A percentile compares a stretch with the other conserved stretches of the same genome.
Evolutionary conservation across 2,329 filamentous ascomycete genomes (phyloP).

Genomic region (Alternaria panax): DNA sequence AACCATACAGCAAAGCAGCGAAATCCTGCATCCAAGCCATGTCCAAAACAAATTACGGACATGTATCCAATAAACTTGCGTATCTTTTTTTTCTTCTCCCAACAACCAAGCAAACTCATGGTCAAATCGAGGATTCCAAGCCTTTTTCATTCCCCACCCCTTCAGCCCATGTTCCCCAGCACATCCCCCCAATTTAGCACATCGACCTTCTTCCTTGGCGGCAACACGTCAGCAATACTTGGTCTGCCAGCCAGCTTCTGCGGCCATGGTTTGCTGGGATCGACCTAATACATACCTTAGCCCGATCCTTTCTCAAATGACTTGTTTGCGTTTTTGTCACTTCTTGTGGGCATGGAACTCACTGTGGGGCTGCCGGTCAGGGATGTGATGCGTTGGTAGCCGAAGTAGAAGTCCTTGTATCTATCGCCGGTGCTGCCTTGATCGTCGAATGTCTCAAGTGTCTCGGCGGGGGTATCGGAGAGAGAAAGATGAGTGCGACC

Average conservation of each 20-base stretch:
- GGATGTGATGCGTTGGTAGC: constrained; percentile 20
- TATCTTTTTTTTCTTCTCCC: neutral
- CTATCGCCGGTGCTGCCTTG: constrained; percentile 18
- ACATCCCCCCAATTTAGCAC: constrained; percentile 28
- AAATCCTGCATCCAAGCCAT: neutral
- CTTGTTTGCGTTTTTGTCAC: neutral
- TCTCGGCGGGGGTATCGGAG: neutral
- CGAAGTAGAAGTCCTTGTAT: constrained; percentile 30
- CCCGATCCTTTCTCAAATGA: neutral
- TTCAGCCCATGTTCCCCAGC: constrained; percentile 7
- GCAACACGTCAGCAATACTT: constrained; percentile 16
- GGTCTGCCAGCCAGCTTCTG: constrained; percentile 22
- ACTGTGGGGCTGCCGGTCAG: constrained; percentile 32
- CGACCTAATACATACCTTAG: constrained; percentile 27
- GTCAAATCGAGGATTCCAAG: neutral
- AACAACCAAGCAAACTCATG: neutral
- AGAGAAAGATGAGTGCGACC: neutral
- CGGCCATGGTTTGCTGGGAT: constrained; percentile 23
- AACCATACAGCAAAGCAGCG: neutral
- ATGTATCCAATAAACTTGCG: neutral
- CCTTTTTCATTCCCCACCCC: neutral
- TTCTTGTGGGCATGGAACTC: constrained; percentile 17
- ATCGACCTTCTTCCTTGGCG: constrained; percentile 23
- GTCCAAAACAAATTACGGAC: neutral
- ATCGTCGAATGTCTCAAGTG: neutral